phyloP scores from a whole-genome alignment of 495 filamentous ascomycete genomes.

The Podospora fimiseda region DNA sequence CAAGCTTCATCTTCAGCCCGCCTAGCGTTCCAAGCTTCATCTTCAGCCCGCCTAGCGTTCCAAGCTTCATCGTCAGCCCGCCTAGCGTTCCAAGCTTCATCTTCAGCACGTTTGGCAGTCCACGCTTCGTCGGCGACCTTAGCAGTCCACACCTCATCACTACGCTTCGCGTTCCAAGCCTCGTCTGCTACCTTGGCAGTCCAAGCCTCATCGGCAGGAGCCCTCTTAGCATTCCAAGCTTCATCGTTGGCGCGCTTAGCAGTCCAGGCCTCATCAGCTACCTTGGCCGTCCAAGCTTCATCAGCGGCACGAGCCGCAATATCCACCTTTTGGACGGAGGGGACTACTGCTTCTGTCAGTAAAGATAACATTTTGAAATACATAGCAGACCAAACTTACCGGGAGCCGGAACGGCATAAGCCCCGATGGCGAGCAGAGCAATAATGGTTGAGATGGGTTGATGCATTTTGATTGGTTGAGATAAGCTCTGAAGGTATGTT shows the following conservation, averaged over 20 bases:
- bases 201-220: neutral
- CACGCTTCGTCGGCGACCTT: no score
- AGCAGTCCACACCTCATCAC: no score
- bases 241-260: slow-evolving; percentile 1
- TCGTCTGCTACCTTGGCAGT: slow-evolving; percentile 2
- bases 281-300: neutral
- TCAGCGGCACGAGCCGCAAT: neutral
- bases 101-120: neutral
- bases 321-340: neutral
- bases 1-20: no score
- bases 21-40: no score
- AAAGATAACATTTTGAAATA: neutral
- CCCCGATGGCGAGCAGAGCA: slow-evolving; percentile 2
- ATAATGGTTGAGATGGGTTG: slow-evolving; percentile 3
- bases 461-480: neutral
- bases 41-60: neutral
- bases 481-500: neutral
- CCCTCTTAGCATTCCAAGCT: neutral
- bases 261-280: neutral
- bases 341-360: neutral
- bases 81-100: neutral
- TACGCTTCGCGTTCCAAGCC: neutral
- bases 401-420: slow-evolving; percentile 1
- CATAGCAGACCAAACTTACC: neutral
- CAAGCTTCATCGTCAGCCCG: neutral